These are phyloP conservation scores for Phialocephala sp. DNA, from an alignment of 2,329 filamentous ascomycete genomes.

Conservation along the genomic window DNA sequence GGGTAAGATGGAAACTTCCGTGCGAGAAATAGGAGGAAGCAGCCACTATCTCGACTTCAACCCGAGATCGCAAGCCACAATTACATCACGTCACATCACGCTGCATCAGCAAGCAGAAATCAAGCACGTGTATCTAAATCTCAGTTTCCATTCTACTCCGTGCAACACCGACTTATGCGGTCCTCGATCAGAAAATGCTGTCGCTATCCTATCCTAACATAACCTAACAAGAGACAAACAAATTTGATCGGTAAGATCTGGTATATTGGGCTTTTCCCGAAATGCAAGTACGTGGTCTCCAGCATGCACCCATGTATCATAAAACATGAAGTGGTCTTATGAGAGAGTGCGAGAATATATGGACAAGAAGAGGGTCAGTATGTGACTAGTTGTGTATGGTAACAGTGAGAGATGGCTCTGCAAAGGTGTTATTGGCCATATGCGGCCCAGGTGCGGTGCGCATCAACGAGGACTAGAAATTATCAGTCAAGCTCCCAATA, in stretches of 20 bases:
- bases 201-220: constrained; percentile 10
- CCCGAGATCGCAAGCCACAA: not conserved
- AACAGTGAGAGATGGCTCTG: not conserved
- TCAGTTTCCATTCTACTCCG: constrained; percentile 6
- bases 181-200: not conserved
- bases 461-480: constrained; percentile 38
- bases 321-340: constrained; percentile 14
- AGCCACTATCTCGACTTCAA: not conserved
- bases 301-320: constrained; percentile 11
- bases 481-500: constrained; percentile 22
- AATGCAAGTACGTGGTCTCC: constrained; percentile 14
- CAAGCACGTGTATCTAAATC: not conserved
- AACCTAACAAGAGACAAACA: constrained; percentile 21
- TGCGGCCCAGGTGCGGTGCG: constrained; percentile 37
- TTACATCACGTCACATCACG: not conserved
- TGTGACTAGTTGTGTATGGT: constrained; percentile 4
- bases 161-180: constrained; percentile 2
- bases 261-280: constrained; percentile 21
- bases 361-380: constrained; percentile 17
- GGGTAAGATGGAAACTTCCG: not conserved
- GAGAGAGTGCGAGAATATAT: constrained; percentile 17
- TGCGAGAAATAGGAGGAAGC: not conserved
- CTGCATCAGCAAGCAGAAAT: not conserved
- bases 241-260: constrained; percentile 26
- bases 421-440: constrained; percentile 31